Evolutionary conservation across 1,284 basidiomycete species (phyloP).

Genomic region (Polyporus tsugae): DNA sequence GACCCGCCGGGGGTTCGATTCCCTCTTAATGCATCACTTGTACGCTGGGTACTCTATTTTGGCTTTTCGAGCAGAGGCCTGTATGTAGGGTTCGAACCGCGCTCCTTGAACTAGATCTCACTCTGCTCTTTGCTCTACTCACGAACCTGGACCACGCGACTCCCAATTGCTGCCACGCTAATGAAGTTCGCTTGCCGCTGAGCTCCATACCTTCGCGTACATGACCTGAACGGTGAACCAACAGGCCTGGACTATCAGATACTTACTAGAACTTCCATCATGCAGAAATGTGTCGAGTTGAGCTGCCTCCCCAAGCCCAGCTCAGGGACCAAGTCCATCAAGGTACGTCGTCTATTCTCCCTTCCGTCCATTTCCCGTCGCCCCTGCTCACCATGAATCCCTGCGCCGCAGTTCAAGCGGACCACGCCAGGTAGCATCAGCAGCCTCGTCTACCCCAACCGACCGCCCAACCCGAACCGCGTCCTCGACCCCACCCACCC

Average conservation of each 20-base stretch:
- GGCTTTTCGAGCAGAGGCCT: too few relatives aligned
- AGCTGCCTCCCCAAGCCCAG: slow-evolving; percentile 29
- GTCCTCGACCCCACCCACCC: slow-evolving; percentile 34
- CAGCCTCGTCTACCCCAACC: slow-evolving; percentile 15
- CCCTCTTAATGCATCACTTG: slow-evolving; percentile 54
- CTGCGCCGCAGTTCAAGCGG: slow-evolving; percentile 37
- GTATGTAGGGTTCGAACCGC: too few relatives aligned
- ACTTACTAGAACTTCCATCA: too few relatives aligned
- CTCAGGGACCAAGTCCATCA: slow-evolving; percentile 30
- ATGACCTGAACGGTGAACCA: background rate
- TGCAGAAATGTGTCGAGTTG: slow-evolving; percentile 34
- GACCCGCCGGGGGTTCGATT: slow-evolving; percentile 80
- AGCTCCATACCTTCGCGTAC: too few relatives aligned
- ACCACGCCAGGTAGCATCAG: slow-evolving; percentile 38
- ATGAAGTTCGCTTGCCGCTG: too few relatives aligned
- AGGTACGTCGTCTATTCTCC: slow-evolving; percentile 25
- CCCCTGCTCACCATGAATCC: background rate
- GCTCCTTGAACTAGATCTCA: too few relatives aligned
- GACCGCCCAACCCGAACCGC: slow-evolving; percentile 4
- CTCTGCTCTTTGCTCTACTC: too few relatives aligned
- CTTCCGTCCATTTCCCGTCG: background rate
- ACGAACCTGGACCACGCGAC: too few relatives aligned
- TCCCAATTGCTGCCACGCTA: too few relatives aligned
- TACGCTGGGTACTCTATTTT: too few relatives aligned
- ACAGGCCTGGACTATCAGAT: too few relatives aligned